Evolutionary conservation across 805 yeast genomes (phyloP).

Genomic region (Metschnikowia lunata): DNA sequence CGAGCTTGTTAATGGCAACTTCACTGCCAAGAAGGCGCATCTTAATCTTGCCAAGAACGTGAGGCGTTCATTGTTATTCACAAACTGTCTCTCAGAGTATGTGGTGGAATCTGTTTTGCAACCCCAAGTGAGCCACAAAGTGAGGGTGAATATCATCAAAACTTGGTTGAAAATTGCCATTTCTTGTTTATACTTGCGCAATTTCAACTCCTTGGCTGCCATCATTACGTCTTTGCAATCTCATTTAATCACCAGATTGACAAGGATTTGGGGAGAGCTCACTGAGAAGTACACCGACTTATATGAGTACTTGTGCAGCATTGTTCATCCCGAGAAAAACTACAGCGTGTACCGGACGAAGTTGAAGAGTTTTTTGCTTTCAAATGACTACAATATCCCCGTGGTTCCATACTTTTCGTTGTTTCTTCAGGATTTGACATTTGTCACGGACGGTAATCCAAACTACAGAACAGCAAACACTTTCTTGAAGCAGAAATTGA

Average conservation of each 20-base stretch:
- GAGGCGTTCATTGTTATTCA: conserved; percentile 56
- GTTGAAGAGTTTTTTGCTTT: conserved; percentile 48
- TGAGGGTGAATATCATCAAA: conserved; percentile 52
- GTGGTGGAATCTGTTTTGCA: conserved; percentile 66
- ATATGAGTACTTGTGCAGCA: conserved; percentile 59
- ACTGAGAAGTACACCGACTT: conserved; percentile 58
- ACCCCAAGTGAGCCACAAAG: conserved; percentile 44
- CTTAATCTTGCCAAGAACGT: conserved; percentile 61
- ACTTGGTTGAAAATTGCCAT: conserved; percentile 73
- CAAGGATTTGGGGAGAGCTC: conserved; percentile 54
- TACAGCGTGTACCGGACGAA: conserved; percentile 65
- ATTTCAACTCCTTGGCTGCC: conserved; percentile 75
- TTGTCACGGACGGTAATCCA: conserved; percentile 78
- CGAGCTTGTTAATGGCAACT: conserved; percentile 64
- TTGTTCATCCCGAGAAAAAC: conserved; percentile 73
- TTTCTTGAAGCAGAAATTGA: conserved; percentile 52
- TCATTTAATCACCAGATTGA: conserved; percentile 60
- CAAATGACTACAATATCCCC: conserved; percentile 51
- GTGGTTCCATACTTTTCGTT: conserved; percentile 73
- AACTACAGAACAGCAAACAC: conserved; percentile 59
- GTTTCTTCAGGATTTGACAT: conserved; percentile 74
- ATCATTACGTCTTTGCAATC: conserved; percentile 74
- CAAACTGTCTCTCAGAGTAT: conserved; percentile 67
- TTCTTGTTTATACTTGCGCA: conserved; percentile 67
- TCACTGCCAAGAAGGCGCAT: conserved; percentile 54